Evolutionary conservation across 2,329 filamentous ascomycete species (phyloP).

Genomic region (Fusarium sambucinum): DNA sequence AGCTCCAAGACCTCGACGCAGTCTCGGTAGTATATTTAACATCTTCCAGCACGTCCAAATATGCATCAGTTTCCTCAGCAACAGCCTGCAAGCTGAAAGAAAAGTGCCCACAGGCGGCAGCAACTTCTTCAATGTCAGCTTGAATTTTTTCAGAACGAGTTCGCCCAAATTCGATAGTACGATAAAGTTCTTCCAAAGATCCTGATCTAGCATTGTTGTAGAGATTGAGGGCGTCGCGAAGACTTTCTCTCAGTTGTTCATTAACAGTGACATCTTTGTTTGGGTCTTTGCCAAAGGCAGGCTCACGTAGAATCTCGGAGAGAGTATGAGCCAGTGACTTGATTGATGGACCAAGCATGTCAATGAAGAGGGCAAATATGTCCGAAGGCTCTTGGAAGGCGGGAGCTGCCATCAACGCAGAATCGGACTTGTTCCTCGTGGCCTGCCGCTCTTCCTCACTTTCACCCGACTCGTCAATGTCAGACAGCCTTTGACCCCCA

Average conservation of each 20-base stretch:
- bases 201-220: constrained; percentile 81
- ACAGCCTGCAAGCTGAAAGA: constrained; percentile 92
- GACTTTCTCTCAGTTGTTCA: constrained; percentile 81
- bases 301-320: constrained; percentile 86
- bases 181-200: constrained; percentile 84
- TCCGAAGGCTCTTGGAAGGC: constrained; percentile 75
- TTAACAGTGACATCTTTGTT: constrained; percentile 79
- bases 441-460: constrained; percentile 60
- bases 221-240: constrained; percentile 82
- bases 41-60: constrained; percentile 86
- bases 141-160: constrained; percentile 79
- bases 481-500: constrained; percentile 64
- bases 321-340: constrained; percentile 94
- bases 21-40: constrained; percentile 78
- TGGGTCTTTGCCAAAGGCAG: constrained; percentile 80
- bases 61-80: constrained; percentile 86
- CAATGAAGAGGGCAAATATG: constrained; percentile 92
- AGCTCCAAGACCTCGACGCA: constrained; percentile 78
- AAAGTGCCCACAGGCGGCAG: constrained; percentile 97
- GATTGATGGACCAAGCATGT: constrained; percentile 90
- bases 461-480: constrained; percentile 75
- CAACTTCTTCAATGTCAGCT: constrained; percentile 96
- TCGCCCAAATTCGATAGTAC: constrained; percentile 78
- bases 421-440: constrained; percentile 48
- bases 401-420: constrained; percentile 48